Evolutionary conservation across 2,329 filamentous ascomycete species (phyloP), one percentile per base, ranked within the genome.

Genomic region (Trichoderma harzianum): DNA sequence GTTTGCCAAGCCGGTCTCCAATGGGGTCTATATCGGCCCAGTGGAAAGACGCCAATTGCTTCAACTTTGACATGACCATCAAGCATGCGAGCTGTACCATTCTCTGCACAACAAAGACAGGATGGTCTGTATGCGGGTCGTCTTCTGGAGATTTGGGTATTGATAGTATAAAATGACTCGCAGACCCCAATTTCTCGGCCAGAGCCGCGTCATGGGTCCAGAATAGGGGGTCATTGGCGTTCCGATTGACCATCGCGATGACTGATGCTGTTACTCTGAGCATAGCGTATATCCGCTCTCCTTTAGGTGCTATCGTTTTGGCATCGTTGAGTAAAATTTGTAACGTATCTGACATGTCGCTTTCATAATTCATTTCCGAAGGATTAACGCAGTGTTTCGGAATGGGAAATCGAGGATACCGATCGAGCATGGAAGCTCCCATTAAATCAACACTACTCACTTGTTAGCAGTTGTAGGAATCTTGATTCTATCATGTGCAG

Each of bases 31-130:
- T 60, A 32, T 68, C 65, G 3, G 53, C 65, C 24, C 65, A 68
- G n/a, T 68, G 65, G 14, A 68, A 68, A 8, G 53, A 58, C 32
- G 65, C 65, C 39, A 43, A 6, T 26, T 36, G 53, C 34, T 68
- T 68, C 32, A 68, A 7, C 26, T 47, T 55, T 7, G 65, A 68
- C 4, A 68, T 32, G n/a, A 68, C 43, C 53, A 68, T 47, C 18
- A 68, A 24, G 34, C 65, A 68, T 3, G 65, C 65, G n/a, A 68
- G 65, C 24, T 68, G 65, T 6, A 68, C 65, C 53, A 68, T 68
- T 47, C 65, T 60, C n/a, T 68, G 53, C 12, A 68, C 24, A 18
- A 32, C 3, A 14, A 60, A 68, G 26, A 60, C 12, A 1, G 65
- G 11, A 16, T 43, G 16, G 18, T 60, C 53, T 5, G 26, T 21